phyloP scores from a whole-genome alignment of 495 filamentous ascomycete species.

The Mycothermus thermophilus region DNA sequence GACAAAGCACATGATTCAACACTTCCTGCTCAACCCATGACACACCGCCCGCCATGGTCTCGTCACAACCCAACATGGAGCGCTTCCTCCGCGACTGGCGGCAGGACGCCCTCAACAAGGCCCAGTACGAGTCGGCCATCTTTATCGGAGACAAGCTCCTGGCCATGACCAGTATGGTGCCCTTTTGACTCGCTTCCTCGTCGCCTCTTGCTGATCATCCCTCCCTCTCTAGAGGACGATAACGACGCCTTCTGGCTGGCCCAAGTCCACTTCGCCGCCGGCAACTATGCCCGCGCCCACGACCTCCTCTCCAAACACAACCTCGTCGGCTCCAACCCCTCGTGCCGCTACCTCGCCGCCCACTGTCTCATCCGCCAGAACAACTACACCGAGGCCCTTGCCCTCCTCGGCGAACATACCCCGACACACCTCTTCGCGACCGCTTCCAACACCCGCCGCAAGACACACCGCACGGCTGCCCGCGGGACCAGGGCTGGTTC shows the following conservation, averaged over 20 bases:
- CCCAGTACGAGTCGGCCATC: slow-evolving; percentile 89
- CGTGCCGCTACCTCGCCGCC: slow-evolving; percentile 82
- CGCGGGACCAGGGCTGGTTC: slow-evolving; percentile 26
- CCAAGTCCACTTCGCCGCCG: slow-evolving; percentile 69
- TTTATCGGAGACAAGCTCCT: slow-evolving; percentile 95
- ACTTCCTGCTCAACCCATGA: no score
- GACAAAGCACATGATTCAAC: no score
- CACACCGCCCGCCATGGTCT: no score
- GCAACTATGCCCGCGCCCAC: slow-evolving; percentile 83
- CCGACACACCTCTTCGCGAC: slow-evolving; percentile 70
- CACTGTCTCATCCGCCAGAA: slow-evolving; percentile 86
- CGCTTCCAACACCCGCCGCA: slow-evolving; percentile 47
- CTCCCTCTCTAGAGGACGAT: slow-evolving; percentile 5
- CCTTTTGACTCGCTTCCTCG: neutral
- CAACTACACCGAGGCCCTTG: slow-evolving; percentile 76
- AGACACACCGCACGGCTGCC: slow-evolving; percentile 29
- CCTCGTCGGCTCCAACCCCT: slow-evolving; percentile 63
- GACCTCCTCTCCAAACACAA: slow-evolving; percentile 74
- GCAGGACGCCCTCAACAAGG: slow-evolving; percentile 81
- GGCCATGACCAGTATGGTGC: slow-evolving; percentile 66
- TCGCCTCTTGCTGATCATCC: neutral
- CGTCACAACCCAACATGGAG: slow-evolving; percentile 51
- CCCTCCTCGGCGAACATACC: slow-evolving; percentile 81
- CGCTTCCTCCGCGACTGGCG: slow-evolving; percentile 82
- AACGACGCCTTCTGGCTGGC: slow-evolving; percentile 12